These are phyloP conservation scores for Sphaerulina populicola DNA, from an alignment of 2,329 filamentous ascomycete genomes.

Conservation along the genomic window DNA sequence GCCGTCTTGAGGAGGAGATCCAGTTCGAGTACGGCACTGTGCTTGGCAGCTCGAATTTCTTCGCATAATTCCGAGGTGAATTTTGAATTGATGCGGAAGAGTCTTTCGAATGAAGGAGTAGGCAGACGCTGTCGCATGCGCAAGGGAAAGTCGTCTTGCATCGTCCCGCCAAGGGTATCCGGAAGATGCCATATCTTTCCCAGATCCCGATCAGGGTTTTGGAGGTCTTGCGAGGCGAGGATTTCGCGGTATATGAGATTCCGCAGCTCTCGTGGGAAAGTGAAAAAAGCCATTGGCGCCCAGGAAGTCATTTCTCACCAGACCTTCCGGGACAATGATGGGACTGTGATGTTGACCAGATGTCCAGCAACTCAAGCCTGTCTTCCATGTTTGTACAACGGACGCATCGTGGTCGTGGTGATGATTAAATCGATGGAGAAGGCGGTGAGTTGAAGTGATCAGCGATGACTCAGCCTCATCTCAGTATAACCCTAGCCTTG, in stretches of 20 bases:
- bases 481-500: too few species aligned
- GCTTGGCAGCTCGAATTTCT: not conserved
- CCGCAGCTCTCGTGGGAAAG: slow-evolving; percentile 1
- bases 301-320: not conserved
- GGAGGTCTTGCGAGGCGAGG: not conserved
- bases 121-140: slow-evolving; percentile 2
- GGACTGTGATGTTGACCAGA: too few species aligned
- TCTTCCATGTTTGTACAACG: too few species aligned
- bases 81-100: not conserved
- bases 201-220: not conserved
- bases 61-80: not conserved
- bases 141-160: not conserved
- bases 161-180: not conserved
- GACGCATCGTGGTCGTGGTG: too few species aligned
- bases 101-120: not conserved
- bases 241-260: not conserved
- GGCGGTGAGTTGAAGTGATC: too few species aligned
- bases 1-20: slow-evolving; percentile 1
- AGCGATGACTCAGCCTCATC: too few species aligned
- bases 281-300: not conserved
- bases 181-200: slow-evolving; percentile 1
- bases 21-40: not conserved
- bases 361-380: too few species aligned
- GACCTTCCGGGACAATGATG: too few species aligned
- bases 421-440: too few species aligned